Base-by-base conservation (phyloP, 495 filamentous ascomycete species). In the Thozetella sp. region DNA sequence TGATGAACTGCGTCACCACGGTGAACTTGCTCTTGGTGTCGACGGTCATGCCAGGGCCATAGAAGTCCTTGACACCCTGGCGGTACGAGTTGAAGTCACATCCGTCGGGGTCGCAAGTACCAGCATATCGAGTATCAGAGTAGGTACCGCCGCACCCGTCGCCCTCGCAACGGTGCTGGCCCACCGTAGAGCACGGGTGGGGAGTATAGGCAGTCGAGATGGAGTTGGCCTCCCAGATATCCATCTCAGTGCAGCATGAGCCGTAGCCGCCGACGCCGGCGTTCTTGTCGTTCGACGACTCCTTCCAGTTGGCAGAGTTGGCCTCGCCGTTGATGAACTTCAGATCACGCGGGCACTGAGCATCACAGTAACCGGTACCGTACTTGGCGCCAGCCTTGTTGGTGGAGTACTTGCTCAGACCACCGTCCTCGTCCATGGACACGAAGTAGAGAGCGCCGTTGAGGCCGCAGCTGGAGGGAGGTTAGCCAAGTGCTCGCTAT, bases 1-100 rank as follows among this genome's bases (percentile, higher is more conserved):
- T 74, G 61, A 83, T 70, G 66, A 92, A 92, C 64, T 90, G 87
- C 6, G 88, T 90, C 34, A 91, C 87, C 11, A 91, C 86, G 58
- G 89, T 92, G 65, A 92, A 74, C 53, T 83, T 81, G 65, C 81
- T 78, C 46, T 69, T 80, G 53, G 88, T 88, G 75, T 91, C 83
- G 63, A 91, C 71, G 12, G 70, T 86, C 74, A 76, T 77, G 62
- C 80, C 81, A 17, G 76, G 70, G 22, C 86, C 87, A 71, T 82
- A 90, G 81, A 88, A 90, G 62, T 67, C 67, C 4, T 65, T 76
- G 70, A 82, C 79, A 27, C 88, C 87, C 72, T 83, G 75, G 53
- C 82, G 83, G 82, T 84, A 91, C 17, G 86, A 79, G 83, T 92
- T 92, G 83, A 88, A 90, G 64, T 90, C 88, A 71, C 89, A 92